Conservation (phyloP, 768 basidiomycete species). For the Boletus patriciae region DNA sequence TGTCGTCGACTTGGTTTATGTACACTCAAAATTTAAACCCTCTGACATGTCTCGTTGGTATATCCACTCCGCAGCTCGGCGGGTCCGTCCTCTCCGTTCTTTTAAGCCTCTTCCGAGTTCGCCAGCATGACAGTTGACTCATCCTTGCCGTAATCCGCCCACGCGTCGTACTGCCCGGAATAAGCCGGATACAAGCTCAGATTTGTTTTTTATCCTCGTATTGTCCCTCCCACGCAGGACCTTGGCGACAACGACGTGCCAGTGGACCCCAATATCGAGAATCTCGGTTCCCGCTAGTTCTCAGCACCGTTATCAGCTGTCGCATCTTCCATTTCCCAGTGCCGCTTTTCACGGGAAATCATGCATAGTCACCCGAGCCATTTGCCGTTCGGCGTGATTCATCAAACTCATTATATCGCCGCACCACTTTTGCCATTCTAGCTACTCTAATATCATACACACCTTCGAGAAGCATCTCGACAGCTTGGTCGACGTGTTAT, state of each 20-base stretch:
- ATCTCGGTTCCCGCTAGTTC: constrained; percentile 5
- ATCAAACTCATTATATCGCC: not conserved
- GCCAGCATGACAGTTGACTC: not conserved
- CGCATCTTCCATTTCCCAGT: not conserved
- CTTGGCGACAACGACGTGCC: constrained; percentile 14
- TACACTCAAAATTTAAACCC: not conserved
- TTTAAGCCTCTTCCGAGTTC: not conserved
- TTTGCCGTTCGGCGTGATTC: not conserved
- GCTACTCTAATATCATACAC: not conserved
- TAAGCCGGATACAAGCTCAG: constrained; percentile 8
- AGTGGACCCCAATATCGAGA: constrained; percentile 4
- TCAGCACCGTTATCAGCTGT: not conserved
- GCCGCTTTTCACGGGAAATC: not conserved
- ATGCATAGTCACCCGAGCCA: not conserved
- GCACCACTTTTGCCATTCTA: not conserved
- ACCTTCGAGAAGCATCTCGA: too few species aligned
- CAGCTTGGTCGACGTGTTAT: not conserved
- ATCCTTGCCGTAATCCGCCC: constrained; percentile 5
- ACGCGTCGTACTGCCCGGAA: constrained; percentile 8
- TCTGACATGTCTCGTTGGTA: not conserved
- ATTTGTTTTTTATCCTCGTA: constrained; percentile 3
- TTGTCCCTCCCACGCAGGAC: constrained; percentile 7
- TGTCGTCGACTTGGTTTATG: not conserved
- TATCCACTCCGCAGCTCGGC: not conserved
- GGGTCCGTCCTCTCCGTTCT: not conserved